A percentile compares a stretch with the other conserved stretches of the same genome.
phyloP scores from a whole-genome alignment of 2,329 filamentous ascomycete genomes.

The Lecanicillium sp. region DNA sequence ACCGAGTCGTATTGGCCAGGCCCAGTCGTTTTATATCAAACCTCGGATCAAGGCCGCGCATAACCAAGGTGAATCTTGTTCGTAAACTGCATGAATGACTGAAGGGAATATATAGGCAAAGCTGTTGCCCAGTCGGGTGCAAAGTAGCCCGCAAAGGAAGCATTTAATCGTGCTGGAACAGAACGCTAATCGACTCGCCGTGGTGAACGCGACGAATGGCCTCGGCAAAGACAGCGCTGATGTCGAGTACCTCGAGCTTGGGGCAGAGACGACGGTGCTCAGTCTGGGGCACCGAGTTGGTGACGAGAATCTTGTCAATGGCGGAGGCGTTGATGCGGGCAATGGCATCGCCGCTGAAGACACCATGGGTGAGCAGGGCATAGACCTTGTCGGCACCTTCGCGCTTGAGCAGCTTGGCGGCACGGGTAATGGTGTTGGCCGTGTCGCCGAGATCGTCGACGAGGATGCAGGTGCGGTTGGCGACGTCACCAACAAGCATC shows the following conservation, averaged over 20 bases:
- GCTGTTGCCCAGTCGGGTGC: neutral
- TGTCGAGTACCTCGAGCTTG: constrained; percentile 85
- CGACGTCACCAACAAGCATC: constrained; percentile 89
- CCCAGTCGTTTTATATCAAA: neutral
- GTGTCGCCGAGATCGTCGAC: constrained; percentile 95
- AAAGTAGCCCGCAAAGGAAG: neutral
- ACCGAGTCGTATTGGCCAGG: neutral
- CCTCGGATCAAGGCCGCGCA: neutral
- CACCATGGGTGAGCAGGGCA: constrained; percentile 88
- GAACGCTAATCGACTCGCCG: constrained; percentile 92
- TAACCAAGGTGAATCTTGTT: neutral
- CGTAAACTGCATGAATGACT: neutral
- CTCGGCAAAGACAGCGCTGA: constrained; percentile 88
- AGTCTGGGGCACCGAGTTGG: constrained; percentile 87
- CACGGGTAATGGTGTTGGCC: constrained; percentile 92
- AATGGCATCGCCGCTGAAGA: constrained; percentile 92
- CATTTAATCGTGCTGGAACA: constrained; percentile 52
- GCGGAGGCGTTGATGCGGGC: constrained; percentile 88
- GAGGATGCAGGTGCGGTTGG: constrained; percentile 75
- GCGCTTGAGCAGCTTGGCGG: constrained; percentile 93
- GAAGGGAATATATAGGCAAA: neutral
- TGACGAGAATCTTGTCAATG: constrained; percentile 89
- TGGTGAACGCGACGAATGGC: constrained; percentile 94
- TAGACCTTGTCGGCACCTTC: constrained; percentile 90
- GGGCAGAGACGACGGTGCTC: constrained; percentile 73